These are phyloP conservation scores for Thalassiosira livingstoniorum DNA, from an alignment of 352 stramenopile species.

Conservation along the genomic window DNA sequence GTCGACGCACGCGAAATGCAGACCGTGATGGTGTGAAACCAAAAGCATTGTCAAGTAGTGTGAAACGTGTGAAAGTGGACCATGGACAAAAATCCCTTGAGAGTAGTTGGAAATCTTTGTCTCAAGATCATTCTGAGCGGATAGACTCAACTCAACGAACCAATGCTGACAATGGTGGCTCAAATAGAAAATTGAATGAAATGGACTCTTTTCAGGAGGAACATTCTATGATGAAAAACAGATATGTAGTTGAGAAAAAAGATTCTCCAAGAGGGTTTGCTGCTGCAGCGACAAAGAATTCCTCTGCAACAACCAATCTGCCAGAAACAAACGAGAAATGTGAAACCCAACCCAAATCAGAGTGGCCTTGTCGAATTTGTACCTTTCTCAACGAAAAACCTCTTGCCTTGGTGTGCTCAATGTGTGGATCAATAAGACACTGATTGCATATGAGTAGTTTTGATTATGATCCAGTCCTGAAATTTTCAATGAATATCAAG, in stretches of 20 bases:
- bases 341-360: not conserved
- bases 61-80: conserved; percentile 48
- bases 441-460: not conserved
- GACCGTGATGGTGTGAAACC: conserved; percentile 60
- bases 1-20: conserved; percentile 46
- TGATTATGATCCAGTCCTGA: not conserved
- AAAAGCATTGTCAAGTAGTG: conserved; percentile 54
- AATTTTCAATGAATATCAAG: not conserved
- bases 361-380: conserved; percentile 69
- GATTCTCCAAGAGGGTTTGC: not conserved
- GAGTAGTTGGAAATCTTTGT: conserved; percentile 40
- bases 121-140: conserved; percentile 1
- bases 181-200: not conserved
- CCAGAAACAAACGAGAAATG: not conserved
- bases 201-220: not conserved
- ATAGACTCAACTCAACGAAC: not conserved
- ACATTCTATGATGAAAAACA: not conserved
- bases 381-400: conserved; percentile 78
- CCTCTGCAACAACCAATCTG: not conserved
- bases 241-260: not conserved
- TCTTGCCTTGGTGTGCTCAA: conserved; percentile 60
- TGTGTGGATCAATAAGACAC: conserved; percentile 62
- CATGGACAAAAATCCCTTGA: conserved; percentile 35
- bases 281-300: not conserved
- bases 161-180: not conserved